These are phyloP conservation scores for Entelexis paramagnoliae DNA, from an alignment of 1,139 yeast species.

Conservation along the genomic window DNA sequence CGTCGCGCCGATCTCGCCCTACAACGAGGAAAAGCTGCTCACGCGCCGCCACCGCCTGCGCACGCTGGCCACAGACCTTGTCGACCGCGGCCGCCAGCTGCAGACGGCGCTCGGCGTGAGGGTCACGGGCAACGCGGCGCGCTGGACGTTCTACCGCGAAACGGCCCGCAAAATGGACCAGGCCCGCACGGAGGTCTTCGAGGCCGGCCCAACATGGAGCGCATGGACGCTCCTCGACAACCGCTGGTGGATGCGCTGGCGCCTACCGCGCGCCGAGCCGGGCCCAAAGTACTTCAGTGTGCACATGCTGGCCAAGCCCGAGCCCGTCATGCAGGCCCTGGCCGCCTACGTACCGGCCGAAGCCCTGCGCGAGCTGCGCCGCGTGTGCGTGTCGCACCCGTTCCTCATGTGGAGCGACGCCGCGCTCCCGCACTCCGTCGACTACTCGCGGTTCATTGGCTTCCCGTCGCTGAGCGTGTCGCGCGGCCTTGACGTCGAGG, in stretches of 20 bases:
- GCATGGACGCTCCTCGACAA: conserved; percentile 27
- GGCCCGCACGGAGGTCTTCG: background rate
- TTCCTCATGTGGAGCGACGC: conserved; percentile 18
- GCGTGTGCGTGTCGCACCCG: conserved; percentile 15
- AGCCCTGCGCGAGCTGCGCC: background rate
- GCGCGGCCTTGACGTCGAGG: conserved; percentile 13
- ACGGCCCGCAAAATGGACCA: conserved; percentile 4
- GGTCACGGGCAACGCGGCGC: background rate
- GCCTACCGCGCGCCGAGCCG: background rate
- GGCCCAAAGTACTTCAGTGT: background rate
- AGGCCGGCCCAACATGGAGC: conserved; percentile 19
- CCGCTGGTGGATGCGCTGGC: conserved; percentile 28
- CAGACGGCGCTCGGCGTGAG: conserved; percentile 6
- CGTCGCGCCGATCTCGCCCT: conserved; percentile 20
- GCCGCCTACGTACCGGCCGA: background rate
- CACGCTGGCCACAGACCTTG: background rate
- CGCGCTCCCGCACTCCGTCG: conserved; percentile 2
- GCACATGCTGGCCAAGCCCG: conserved; percentile 7
- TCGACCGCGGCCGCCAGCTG: background rate
- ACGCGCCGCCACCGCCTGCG: conserved; percentile 12
- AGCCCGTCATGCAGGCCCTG: background rate
- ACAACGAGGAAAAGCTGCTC: conserved; percentile 7
- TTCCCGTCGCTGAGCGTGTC: conserved; percentile 19
- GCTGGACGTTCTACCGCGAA: conserved; percentile 10
- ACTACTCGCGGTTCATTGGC: conserved; percentile 16